Base-by-base conservation (phyloP, 1,284 basidiomycete genomes). In the Trichosporon sp. region DNA sequence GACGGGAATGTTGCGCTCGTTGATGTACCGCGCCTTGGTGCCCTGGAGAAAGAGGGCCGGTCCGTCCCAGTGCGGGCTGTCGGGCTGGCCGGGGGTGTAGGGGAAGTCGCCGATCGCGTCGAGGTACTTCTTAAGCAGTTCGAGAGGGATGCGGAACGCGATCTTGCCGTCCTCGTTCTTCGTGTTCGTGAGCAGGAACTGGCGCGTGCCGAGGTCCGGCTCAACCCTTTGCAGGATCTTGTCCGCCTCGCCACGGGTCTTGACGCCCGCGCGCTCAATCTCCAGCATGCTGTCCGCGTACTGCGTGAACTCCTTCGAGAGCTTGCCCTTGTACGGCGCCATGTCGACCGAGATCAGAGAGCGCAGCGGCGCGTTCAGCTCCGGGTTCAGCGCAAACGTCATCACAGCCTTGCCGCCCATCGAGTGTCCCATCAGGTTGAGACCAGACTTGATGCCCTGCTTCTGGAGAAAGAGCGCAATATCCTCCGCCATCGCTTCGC, bases 141-240 rank as follows among this genome's bases (percentile, higher is more conserved):
- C 74, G 8, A 88, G 78, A 0, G 88, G 87, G 54, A 88, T 83
- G 4, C 88, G 83, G 80, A 88, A 88, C 26, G 76, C 77, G 73
- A 87, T 80, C 26, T 78, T 71, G 1, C 76, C 70, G 21, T 80
- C 72, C 16, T 73, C 72, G 8, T 48, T 65, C 54, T 37, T 61
- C 5, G 86, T 82, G 79, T 88, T 88, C 21, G 88, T 88, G n/a
- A 88, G 81, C 16, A 88, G 83, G 81, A 88, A 88, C 76, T 88
- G 87, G 2, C 87, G 85, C 2, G 87, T 85, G 3, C 84, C 75
- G 14, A 87, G 78, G 19, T 84, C 78, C 84, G 80, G 78, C 76
- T 88, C 87, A 31, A 80, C 80, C 56, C 84, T 79, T 37, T 83
- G 69, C 21, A 88, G 76, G 4, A 88, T 83, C 72, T 83, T 79